Conservation (phyloP, 139 green algal genomes). For the Pleodorina starrii region DNA sequence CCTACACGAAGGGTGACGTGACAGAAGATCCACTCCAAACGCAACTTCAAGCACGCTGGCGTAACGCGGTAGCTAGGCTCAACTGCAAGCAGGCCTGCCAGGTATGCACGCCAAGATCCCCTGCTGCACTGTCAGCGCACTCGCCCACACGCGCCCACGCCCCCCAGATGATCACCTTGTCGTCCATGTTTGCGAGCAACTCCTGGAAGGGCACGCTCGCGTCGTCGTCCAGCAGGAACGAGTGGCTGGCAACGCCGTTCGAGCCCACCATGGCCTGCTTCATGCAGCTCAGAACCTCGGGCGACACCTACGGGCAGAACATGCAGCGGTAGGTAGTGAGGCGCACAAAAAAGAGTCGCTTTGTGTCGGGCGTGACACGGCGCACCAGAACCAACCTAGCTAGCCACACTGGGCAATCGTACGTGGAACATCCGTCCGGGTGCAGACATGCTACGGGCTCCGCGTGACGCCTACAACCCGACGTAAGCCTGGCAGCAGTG, state of each 20-base stretch:
- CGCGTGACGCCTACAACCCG: too few relatives aligned
- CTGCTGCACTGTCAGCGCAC: not conserved
- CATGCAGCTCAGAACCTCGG: constrained; percentile 86
- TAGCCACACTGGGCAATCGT: not conserved
- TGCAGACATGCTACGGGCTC: too few relatives aligned
- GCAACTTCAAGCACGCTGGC: too few relatives aligned
- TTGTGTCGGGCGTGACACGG: not conserved
- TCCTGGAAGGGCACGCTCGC: constrained; percentile 89
- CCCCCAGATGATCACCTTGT: constrained; percentile 58
- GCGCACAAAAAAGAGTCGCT: not conserved
- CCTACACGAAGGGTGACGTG: not conserved
- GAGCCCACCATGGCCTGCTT: constrained; percentile 94
- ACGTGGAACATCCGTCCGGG: not conserved
- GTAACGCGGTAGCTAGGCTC: not conserved
- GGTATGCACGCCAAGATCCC: not conserved
- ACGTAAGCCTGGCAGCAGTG: too few relatives aligned
- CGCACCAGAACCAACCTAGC: not conserved
- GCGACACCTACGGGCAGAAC: constrained; percentile 39
- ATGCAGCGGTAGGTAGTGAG: not conserved
- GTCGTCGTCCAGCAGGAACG: constrained; percentile 99
- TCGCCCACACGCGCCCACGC: not conserved
- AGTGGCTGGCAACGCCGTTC: constrained; percentile 78
- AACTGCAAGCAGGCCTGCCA: not conserved
- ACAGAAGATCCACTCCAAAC: too few relatives aligned
- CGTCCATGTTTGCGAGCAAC: constrained; percentile 72